Conservation (phyloP, 2,329 filamentous ascomycete species). For the Alternaria longipes region DNA sequence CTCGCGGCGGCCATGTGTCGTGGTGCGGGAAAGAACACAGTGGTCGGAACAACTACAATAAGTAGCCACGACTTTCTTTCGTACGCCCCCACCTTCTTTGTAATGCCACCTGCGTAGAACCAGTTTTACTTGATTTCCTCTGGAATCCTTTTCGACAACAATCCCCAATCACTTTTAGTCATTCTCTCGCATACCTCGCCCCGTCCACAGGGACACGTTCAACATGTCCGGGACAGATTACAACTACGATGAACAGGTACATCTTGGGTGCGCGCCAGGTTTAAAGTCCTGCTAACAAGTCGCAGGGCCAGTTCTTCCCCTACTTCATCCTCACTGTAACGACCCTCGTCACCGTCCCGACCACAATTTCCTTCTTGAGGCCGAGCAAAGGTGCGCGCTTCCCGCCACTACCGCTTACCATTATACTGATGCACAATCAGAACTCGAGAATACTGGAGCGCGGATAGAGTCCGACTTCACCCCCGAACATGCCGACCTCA, state of each 20-base stretch:
- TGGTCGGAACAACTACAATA: slow-evolving; percentile 39
- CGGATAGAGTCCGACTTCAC: slow-evolving; percentile 84
- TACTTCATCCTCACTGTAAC: slow-evolving; percentile 96
- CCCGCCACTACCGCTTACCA: slow-evolving; percentile 4
- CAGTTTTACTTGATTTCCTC: slow-evolving; percentile 14
- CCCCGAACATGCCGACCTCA: slow-evolving; percentile 82
- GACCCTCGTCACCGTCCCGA: slow-evolving; percentile 84
- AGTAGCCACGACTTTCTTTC: slow-evolving; percentile 41
- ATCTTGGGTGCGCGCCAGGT: slow-evolving; percentile 22
- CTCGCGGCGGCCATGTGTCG: slow-evolving; percentile 34
- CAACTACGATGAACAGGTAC: slow-evolving; percentile 93
- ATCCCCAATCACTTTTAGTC: slow-evolving; percentile 26
- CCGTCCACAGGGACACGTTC: slow-evolving; percentile 33
- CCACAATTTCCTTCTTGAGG: slow-evolving; percentile 88
- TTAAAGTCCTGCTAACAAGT: slow-evolving; percentile 22
- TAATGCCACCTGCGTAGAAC: slow-evolving; percentile 34
- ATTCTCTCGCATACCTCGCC: slow-evolving; percentile 27
- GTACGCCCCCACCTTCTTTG: slow-evolving; percentile 28
- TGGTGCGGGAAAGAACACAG: slow-evolving; percentile 39
- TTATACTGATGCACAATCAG: slow-evolving; percentile 44
- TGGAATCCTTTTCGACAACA: slow-evolving; percentile 28
- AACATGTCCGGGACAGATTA: slow-evolving; percentile 74
- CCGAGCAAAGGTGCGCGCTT: slow-evolving; percentile 70
- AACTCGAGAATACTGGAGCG: slow-evolving; percentile 81
- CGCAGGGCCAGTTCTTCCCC: slow-evolving; percentile 93